These are phyloP conservation scores for Stentor roeselii DNA, from an alignment of 73 alveolate genomes.

Conservation along the genomic window DNA sequence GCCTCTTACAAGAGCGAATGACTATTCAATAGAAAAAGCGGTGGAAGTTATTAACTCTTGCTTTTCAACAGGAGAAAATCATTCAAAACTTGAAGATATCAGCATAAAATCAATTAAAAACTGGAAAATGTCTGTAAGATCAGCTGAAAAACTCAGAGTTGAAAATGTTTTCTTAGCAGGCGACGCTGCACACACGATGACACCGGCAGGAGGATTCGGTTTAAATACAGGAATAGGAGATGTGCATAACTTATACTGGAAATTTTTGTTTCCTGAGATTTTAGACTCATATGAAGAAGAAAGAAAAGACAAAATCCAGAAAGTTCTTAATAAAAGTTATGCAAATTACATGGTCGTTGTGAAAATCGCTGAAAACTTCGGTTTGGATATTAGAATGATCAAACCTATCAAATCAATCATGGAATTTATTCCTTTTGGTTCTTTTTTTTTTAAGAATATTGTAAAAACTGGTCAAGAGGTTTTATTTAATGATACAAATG, in stretches of 20 bases:
- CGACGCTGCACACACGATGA: constrained; percentile 25
- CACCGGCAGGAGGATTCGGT: constrained; percentile 38
- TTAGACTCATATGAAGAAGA: constrained; percentile 9
- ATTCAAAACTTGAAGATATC: constrained; percentile 17
- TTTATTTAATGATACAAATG: background rate
- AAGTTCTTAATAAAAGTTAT: background rate
- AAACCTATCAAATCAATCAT: background rate
- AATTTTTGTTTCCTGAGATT: background rate
- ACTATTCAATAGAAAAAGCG: background rate
- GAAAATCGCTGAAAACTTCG: constrained; percentile 12
- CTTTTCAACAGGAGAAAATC: background rate
- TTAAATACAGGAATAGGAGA: constrained; percentile 26
- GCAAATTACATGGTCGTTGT: background rate
- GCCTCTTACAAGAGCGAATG: background rate
- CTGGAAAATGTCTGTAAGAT: constrained; percentile 22
- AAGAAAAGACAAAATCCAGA: background rate
- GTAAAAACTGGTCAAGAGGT: background rate
- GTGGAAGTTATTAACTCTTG: background rate
- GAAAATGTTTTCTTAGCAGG: constrained; percentile 27
- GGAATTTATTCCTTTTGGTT: background rate
- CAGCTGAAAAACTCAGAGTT: background rate
- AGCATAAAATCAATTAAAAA: background rate
- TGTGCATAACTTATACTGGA: constrained; percentile 15
- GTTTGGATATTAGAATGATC: background rate
- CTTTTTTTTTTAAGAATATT: background rate